Base-by-base conservation (phyloP, 2,329 filamentous ascomycete species). In the Fusarium sp. region DNA sequence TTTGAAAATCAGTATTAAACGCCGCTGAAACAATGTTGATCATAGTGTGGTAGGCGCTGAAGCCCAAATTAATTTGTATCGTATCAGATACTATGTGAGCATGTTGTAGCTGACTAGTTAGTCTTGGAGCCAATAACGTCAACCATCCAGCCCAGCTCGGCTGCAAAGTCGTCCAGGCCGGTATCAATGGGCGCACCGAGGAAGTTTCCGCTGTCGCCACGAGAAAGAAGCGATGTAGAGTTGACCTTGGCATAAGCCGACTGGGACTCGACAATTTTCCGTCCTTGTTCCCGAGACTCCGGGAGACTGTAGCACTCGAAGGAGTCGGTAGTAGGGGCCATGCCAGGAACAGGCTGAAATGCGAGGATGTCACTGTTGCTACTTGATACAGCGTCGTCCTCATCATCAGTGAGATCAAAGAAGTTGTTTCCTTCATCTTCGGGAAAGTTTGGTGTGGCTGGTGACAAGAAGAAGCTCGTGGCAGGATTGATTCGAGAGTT, bases 81-180 rank as follows among this genome's bases (percentile, higher is more conserved):
- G 45, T 45, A 41, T 65, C 61, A 72, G 45, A 50, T 62, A 61
- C 47, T 26, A 54, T 55, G 53, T 38, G 42, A 56, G 24, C 44
- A n/a, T 53, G 30, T 42, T 31, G 22, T 33, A 42, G 15, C 14
- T 20, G 18, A 26, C 47, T 62, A 80, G 51, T 69, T 47, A 20
- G 59, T 55, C 71, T 80, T 82, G 33, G 75, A 79, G 56, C 81
- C 81, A 69, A 89, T 87, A 30, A 83, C 80, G 36, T 85, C 83
- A 16, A 84, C 85, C 78, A 89, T 86, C 86, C 87, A 89, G 60
- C 85, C 82, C 68, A 89, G 79, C 76, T 89, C 87, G 56, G 71
- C 81, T 45, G 78, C 81, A 69, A 85, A 83, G 61, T 84, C 82
- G 51, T 84, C 83, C 10, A 85, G 74, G 28, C 81, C 81, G 9